phyloP scores from a whole-genome alignment of 345 rosid species.

The Syzygium grande region DNA sequence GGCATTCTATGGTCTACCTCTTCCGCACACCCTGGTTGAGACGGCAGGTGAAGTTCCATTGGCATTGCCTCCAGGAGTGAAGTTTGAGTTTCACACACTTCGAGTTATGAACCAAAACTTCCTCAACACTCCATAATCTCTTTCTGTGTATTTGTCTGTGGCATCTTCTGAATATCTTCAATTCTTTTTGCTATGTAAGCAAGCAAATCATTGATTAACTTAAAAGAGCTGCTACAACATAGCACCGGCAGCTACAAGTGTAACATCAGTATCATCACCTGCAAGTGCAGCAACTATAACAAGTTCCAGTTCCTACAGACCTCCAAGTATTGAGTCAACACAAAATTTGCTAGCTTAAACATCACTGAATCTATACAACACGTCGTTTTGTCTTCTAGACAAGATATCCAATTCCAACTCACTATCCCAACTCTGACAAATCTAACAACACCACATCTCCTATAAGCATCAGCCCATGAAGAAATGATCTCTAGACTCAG shows the following conservation, averaged over 20 bases:
- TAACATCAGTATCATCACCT: neutral
- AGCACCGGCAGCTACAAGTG: neutral
- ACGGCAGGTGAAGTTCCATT: slow-evolving; percentile 25
- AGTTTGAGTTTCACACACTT: slow-evolving; percentile 52
- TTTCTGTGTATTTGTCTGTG: neutral
- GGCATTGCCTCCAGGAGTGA: slow-evolving; percentile 39
- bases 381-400: neutral
- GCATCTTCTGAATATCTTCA: neutral
- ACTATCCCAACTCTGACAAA: neutral
- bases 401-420: neutral
- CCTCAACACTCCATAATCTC: too few relatives aligned
- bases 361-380: neutral
- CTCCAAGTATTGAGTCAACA: neutral
- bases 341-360: neutral
- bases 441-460: neutral
- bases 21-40: slow-evolving; percentile 26
- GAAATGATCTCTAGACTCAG: neutral
- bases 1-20: slow-evolving; percentile 77
- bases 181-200: neutral
- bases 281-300: neutral
- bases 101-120: slow-evolving; percentile 35
- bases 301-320: neutral
- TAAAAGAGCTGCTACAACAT: neutral
- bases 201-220: neutral
- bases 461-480: neutral